Evolutionary conservation across 169 alveolate species (phyloP).

Genomic region (Cryptosporidium sp.): DNA sequence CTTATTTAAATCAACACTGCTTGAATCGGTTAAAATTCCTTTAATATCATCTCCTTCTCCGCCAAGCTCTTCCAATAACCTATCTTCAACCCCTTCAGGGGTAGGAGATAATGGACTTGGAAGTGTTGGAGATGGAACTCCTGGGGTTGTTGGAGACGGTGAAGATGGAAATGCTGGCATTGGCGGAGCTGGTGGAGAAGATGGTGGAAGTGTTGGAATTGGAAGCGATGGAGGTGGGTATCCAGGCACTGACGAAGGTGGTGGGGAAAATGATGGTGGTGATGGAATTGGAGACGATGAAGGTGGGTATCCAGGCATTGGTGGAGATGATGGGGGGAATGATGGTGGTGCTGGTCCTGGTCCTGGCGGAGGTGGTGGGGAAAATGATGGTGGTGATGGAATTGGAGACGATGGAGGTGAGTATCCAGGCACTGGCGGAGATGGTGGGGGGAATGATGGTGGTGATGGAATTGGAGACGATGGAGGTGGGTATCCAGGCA

Average conservation of each 20-base stretch:
- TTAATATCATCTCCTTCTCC: slow-evolving; percentile 40
- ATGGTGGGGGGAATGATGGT: not conserved
- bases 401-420: not conserved
- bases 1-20: slow-evolving; percentile 27
- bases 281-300: not conserved
- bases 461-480: not conserved
- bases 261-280: no score
- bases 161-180: not conserved
- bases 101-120: not conserved
- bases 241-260: not conserved
- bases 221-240: not conserved
- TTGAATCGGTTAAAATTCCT: slow-evolving; percentile 25
- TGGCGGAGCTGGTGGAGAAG: slow-evolving; percentile 17
- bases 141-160: not conserved
- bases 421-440: not conserved
- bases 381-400: not conserved
- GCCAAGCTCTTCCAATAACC: slow-evolving; percentile 15
- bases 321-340: not conserved
- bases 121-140: not conserved
- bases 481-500: not conserved
- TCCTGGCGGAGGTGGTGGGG: slow-evolving; percentile 1
- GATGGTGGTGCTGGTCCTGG: not conserved
- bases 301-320: not conserved
- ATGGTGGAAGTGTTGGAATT: slow-evolving; percentile 20
- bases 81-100: not conserved